Base-by-base conservation (phyloP, 306 rosid species). In the Castanopsis chinensis region DNA sequence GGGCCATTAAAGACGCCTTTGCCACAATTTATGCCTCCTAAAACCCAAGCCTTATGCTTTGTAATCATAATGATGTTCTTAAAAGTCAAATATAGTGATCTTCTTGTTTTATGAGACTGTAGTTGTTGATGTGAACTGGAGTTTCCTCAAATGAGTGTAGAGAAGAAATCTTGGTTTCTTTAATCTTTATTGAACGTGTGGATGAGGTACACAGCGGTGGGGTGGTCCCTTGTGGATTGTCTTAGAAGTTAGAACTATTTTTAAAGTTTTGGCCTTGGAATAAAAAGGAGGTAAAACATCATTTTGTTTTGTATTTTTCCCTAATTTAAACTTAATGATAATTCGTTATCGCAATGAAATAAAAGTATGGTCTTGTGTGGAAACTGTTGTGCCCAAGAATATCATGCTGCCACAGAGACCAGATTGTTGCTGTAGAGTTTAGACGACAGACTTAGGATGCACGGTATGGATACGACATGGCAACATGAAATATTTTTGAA, bases 41-140 rank as follows among this genome's bases (percentile, higher is more conserved):
- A 85, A 85, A 80, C 77, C 78, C 84, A 37, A 82, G 32, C 91
- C 87, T 59, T 85, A 56, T 86, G 86, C 89, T 82, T 89, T 88
- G 77, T 49, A 80, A 76, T 69, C 90, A 87, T 91, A 18, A 91
- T 85, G 72, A 89, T 89, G 97, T 94, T 87, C 33, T 57, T 53
- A 55, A 68, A 89, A 80, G 93, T 89, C 89, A 86, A 85, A 79
- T 78, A 63, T 76, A 65, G 82, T 79, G 54, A 73, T 72, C 23
- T 73, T 83, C 78, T 86, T 82, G 43, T 73, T 84, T 12, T 78
- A 52, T 53, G 67, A 72, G 77, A 85, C 82, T 89, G 82, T 81
- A 77, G 75, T 60, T 72, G 67, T 10, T 82, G 93, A 90, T 86
- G 86, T 83, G 87, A 86, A 81, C 76, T 83, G 81, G 64, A 85